These are phyloP conservation scores for Aspergillus ustus DNA, from an alignment of 2,329 filamentous ascomycete genomes.

Conservation along the genomic window DNA sequence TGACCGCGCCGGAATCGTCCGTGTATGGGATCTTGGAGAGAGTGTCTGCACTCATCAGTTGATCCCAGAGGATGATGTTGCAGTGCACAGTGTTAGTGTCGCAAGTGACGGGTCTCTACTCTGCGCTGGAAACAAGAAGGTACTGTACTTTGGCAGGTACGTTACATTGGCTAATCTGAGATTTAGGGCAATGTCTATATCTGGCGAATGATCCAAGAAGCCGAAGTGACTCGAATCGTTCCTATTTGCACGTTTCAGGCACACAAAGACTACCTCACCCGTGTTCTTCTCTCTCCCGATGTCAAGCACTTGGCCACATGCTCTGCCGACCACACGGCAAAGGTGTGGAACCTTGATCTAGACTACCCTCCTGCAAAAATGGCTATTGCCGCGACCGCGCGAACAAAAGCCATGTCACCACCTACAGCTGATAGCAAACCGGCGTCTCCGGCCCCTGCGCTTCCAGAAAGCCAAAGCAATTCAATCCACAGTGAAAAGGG, in stretches of 20 bases:
- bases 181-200: conserved; percentile 91
- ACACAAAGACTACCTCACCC: conserved; percentile 90
- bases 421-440: conserved; percentile 20
- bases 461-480: conserved; percentile 26
- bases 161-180: not conserved
- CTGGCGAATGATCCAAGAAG: conserved; percentile 87
- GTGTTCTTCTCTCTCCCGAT: conserved; percentile 87
- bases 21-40: conserved; percentile 95
- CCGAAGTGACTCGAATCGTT: conserved; percentile 80
- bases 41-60: conserved; percentile 97
- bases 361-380: conserved; percentile 52
- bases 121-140: conserved; percentile 89
- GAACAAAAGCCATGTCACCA: conserved; percentile 24
- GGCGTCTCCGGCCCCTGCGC: conserved; percentile 23
- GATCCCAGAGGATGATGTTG: conserved; percentile 93
- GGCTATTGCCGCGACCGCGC: conserved; percentile 31
- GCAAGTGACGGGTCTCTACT: conserved; percentile 91
- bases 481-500: conserved; percentile 29
- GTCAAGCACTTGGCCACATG: conserved; percentile 94
- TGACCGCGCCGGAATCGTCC: conserved; percentile 87
- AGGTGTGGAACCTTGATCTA: conserved; percentile 94
- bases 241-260: conserved; percentile 88
- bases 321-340: conserved; percentile 90
- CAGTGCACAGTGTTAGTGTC: conserved; percentile 92
- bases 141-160: conserved; percentile 45